phyloP scores from a whole-genome alignment of 73 alveolate species.

The Paramecium primaurelia region DNA sequence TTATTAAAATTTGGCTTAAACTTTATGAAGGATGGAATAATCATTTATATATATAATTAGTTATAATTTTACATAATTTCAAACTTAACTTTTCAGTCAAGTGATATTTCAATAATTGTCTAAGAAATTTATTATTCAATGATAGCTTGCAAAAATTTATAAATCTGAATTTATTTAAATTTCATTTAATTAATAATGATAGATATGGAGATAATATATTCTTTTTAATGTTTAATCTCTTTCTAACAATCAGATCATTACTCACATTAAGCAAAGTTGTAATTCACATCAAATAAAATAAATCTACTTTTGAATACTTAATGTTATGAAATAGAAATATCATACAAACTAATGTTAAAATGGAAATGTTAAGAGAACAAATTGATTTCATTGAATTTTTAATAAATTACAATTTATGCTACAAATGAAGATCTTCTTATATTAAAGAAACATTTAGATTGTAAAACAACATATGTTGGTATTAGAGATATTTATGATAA shows the following conservation, averaged over 20 bases:
- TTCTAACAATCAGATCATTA: not conserved
- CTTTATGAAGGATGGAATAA: not conserved
- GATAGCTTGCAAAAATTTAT: not conserved
- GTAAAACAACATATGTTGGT: not conserved
- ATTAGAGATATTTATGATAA: not conserved
- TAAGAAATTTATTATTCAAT: not conserved
- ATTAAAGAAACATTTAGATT: not conserved
- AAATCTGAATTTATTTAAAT: not conserved
- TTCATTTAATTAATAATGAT: not conserved
- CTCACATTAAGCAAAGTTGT: not conserved
- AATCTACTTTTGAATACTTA: not conserved
- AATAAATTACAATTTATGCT: not conserved
- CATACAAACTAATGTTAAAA: not conserved
- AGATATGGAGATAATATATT: not conserved
- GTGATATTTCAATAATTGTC: not conserved
- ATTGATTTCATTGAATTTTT: not conserved
- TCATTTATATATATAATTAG: not conserved
- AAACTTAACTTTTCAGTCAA: not conserved
- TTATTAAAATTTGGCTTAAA: not conserved
- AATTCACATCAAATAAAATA: not conserved
- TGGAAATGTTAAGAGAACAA: not conserved
- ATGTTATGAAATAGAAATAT: not conserved
- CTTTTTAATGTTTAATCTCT: not conserved
- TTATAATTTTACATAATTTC: not conserved
- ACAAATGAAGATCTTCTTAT: not conserved